Base-by-base conservation (phyloP, 768 basidiomycete species). In the Xerocomus potaroensis region DNA sequence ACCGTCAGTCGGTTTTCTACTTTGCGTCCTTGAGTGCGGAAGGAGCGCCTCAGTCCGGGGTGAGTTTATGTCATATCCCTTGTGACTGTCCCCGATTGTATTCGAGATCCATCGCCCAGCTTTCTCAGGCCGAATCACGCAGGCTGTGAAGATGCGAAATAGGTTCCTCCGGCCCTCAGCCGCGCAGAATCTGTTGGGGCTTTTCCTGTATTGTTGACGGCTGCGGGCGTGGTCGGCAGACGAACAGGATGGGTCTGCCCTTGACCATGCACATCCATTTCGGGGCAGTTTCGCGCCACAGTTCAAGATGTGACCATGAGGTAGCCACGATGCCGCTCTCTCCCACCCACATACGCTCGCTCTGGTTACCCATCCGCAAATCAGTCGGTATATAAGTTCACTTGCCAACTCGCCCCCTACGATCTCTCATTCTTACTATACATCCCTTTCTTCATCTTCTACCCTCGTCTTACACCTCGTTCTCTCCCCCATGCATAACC, bases 241-340 rank as follows among this genome's bases (percentile, higher is more conserved):
- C 46, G 36, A 37, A 14, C 50, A 39, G 51, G 49, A 26, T 41
- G 48, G 45, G 59, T 54, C 43, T 64, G 51, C 56, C 66, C 66
- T 66, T 62, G 21, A 45, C 59, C 61, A 56, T 55, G 54, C 27
- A 43, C 50, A 54, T 54, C 62, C 60, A 53, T 59, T 68, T 62
- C 48, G 53, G 63, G 64, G 46, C 50, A 42, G 46, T 54, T 40
- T 50, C 49, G 58, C 60, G 64, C 66, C 65, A 67, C 61, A 59
- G 48, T 51, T 31, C 59, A 48, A 49, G 53, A 55, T 59, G 63
- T 49, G n/a, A n/a, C 57, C 64, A 66, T 66, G 64, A 50, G 64
- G 64, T 48, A 46, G 32, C 66, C 64, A 66, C 66, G 64, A 57
- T 66, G 66, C 63, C 56, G 43, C 59, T 54, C 58, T 60, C 65